These are phyloP conservation scores for Daldinia concentrica DNA, from an alignment of 495 filamentous ascomycete species.

Conservation along the genomic window DNA sequence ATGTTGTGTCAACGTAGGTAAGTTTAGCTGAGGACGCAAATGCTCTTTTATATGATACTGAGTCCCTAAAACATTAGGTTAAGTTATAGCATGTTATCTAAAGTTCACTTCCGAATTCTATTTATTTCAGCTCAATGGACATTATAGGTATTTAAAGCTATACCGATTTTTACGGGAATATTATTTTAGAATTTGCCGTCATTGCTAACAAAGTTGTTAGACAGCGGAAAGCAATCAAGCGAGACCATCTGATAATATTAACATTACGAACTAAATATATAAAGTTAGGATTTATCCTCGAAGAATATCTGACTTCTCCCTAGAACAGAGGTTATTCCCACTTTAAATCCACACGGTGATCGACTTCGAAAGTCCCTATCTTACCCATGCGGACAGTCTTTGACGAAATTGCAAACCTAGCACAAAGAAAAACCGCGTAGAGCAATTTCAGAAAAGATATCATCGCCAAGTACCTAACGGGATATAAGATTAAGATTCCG, in stretches of 20 bases:
- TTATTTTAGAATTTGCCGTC: neutral
- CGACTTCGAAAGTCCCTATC: too few relatives aligned
- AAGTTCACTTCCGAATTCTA: neutral
- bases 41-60: neutral
- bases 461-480: neutral
- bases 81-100: neutral
- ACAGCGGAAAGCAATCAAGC: too few relatives aligned
- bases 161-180: neutral
- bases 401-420: neutral
- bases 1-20: neutral
- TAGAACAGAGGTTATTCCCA: too few relatives aligned
- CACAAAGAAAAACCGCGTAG: neutral
- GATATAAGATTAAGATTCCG: neutral
- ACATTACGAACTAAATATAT: too few relatives aligned
- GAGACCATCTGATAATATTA: too few relatives aligned
- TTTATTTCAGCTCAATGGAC: too few relatives aligned
- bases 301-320: too few relatives aligned
- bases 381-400: too few relatives aligned
- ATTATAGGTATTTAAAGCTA: neutral
- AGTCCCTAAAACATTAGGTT: neutral
- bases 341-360: too few relatives aligned
- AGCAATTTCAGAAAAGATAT: neutral
- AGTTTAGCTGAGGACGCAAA: neutral
- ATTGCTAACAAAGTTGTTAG: neutral
- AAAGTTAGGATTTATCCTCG: too few relatives aligned